These are phyloP conservation scores for Microdochium trichocladiopsis DNA, from an alignment of 2,329 filamentous ascomycete genomes.

Conservation along the genomic window DNA sequence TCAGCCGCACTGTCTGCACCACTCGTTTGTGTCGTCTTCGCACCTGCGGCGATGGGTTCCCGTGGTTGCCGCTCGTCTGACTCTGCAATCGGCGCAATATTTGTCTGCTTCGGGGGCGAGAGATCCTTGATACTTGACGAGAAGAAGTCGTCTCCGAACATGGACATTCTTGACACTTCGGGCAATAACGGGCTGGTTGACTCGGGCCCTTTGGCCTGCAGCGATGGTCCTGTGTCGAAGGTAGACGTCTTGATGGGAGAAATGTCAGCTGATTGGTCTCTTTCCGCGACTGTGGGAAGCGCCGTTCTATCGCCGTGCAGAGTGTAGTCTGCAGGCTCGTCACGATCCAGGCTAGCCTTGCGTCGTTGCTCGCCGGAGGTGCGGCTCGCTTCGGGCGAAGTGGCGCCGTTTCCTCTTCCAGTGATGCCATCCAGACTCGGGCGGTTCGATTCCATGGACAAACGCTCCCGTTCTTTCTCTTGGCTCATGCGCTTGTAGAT, in stretches of 20 bases:
- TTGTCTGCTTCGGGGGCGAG: not conserved
- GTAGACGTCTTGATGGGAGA: not conserved
- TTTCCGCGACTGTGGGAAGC: conserved; percentile 48
- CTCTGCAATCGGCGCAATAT: not conserved
- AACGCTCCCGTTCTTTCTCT: conserved; percentile 49
- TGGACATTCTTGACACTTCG: conserved; percentile 49
- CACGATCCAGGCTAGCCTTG: conserved; percentile 18
- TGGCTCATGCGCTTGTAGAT: conserved; percentile 69
- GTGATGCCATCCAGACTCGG: conserved; percentile 48
- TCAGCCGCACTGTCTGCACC: conserved; percentile 1
- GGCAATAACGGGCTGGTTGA: conserved; percentile 47
- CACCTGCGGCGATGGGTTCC: not conserved
- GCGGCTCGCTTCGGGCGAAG: conserved; percentile 12
- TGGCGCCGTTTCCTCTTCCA: conserved; percentile 15
- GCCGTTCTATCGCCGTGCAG: conserved; percentile 28
- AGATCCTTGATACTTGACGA: conserved; percentile 17
- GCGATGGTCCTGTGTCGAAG: not conserved
- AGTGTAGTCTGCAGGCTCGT: conserved; percentile 24
- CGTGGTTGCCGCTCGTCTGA: not conserved
- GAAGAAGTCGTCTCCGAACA: conserved; percentile 54
- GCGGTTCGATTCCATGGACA: conserved; percentile 49
- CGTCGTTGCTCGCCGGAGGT: conserved; percentile 14
- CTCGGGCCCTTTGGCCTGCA: conserved; percentile 11
- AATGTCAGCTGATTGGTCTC: conserved; percentile 24
- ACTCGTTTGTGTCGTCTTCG: not conserved